Percentiles rank a stretch among this genome's conserved stretches.
These are phyloP conservation scores for Diutina ranongensis DNA, from an alignment of 1,139 yeast species.

Conservation along the genomic window DNA sequence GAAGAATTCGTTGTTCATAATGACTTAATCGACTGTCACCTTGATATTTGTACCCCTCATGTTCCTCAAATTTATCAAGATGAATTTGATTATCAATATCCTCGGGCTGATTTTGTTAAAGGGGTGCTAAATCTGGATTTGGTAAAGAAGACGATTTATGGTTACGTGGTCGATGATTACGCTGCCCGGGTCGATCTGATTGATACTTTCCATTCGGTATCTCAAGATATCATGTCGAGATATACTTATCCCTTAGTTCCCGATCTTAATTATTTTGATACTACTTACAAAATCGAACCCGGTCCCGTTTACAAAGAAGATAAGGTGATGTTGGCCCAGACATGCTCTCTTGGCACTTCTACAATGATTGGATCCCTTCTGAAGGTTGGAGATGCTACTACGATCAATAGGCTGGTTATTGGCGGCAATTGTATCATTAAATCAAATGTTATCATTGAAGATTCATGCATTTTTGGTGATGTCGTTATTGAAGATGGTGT, in stretches of 20 bases:
- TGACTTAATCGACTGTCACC: constrained; percentile 91
- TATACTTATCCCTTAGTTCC: constrained; percentile 92
- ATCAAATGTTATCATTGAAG: constrained; percentile 52
- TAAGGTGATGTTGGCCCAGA: constrained; percentile 78
- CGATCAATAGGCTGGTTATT: constrained; percentile 55
- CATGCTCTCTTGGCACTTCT: constrained; percentile 69
- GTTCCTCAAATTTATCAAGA: constrained; percentile 95
- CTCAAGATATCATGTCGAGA: constrained; percentile 84
- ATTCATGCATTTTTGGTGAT: constrained; percentile 83
- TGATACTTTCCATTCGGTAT: constrained; percentile 83
- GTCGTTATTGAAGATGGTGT: constrained; percentile 59
- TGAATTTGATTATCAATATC: constrained; percentile 83
- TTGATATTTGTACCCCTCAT: constrained; percentile 88
- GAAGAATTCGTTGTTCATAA: constrained; percentile 67
- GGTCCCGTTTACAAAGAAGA: constrained; percentile 81
- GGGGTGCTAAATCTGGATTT: constrained; percentile 89
- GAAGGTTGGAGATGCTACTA: constrained; percentile 47
- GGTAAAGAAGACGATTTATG: constrained; percentile 81
- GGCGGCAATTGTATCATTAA: constrained; percentile 86
- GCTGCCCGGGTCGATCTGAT: constrained; percentile 93
- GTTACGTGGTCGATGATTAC: constrained; percentile 59
- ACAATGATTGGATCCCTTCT: constrained; percentile 73
- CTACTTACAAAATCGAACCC: constrained; percentile 66
- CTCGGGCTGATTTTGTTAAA: constrained; percentile 78
- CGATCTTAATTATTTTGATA: constrained; percentile 66